These are phyloP conservation scores for Linnemannia hyalina DNA, from an alignment of 192 early-diverging fungal genomes.

Conservation along the genomic window DNA sequence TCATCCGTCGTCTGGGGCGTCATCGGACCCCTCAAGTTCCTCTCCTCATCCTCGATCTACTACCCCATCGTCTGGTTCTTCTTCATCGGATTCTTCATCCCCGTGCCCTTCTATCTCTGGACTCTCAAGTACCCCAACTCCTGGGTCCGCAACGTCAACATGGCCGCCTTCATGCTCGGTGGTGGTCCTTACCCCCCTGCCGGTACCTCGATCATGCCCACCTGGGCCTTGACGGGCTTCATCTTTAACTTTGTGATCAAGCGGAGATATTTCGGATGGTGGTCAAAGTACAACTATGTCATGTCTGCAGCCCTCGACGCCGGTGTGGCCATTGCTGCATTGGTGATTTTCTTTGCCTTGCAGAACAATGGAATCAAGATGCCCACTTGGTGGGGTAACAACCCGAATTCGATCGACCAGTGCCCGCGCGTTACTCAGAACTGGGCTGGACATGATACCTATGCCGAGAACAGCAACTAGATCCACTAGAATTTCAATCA, in stretches of 20 bases:
- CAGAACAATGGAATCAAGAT: constrained; percentile 62
- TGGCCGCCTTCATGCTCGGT: constrained; percentile 76
- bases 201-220: constrained; percentile 61
- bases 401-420: constrained; percentile 60
- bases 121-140: constrained; percentile 72
- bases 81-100: constrained; percentile 76
- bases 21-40: constrained; percentile 78
- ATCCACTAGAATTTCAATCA: not conserved
- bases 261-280: constrained; percentile 74
- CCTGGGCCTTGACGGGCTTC: constrained; percentile 69
- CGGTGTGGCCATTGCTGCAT: constrained; percentile 55
- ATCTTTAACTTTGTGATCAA: constrained; percentile 81
- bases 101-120: constrained; percentile 78
- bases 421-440: constrained; percentile 62
- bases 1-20: constrained; percentile 87
- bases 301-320: constrained; percentile 66
- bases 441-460: constrained; percentile 62
- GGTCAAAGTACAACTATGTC: constrained; percentile 71
- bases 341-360: constrained; percentile 65
- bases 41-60: constrained; percentile 65
- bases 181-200: constrained; percentile 74
- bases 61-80: constrained; percentile 64
- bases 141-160: constrained; percentile 78
- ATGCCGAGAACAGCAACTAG: constrained; percentile 39
- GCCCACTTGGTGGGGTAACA: constrained; percentile 69